These are phyloP conservation scores for Massariosphaeria phaeospora DNA, from an alignment of 495 filamentous ascomycete genomes.

Conservation along the genomic window DNA sequence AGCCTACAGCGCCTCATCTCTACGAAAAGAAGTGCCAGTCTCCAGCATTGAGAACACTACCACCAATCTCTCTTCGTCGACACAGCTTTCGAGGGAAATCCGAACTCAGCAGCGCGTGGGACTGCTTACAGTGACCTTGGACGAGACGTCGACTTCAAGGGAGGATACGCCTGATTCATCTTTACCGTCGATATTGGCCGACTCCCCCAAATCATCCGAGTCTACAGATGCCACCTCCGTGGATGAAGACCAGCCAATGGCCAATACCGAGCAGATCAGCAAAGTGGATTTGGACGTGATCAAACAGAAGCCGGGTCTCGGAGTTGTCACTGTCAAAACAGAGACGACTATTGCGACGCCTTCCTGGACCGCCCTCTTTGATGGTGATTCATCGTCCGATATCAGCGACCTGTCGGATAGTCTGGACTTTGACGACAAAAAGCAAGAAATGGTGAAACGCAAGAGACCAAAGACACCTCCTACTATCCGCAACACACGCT, in stretches of 20 bases:
- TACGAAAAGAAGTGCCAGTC: constrained; percentile 25
- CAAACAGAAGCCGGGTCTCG: not conserved
- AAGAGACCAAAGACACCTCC: constrained; percentile 18
- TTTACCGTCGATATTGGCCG: not conserved
- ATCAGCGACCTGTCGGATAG: constrained; percentile 23
- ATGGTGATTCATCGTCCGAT: constrained; percentile 24
- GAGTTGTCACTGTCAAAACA: not conserved
- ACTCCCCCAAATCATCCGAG: constrained; percentile 20
- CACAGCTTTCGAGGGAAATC: constrained; percentile 8
- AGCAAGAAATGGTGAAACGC: constrained; percentile 14
- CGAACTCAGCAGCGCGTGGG: constrained; percentile 28
- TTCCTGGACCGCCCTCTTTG: not conserved
- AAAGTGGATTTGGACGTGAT: constrained; percentile 9
- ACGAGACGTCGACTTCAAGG: constrained; percentile 16
- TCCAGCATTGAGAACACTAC: constrained; percentile 30
- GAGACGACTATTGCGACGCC: not conserved
- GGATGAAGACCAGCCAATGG: constrained; percentile 15
- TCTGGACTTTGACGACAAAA: constrained; percentile 23
- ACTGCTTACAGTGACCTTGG: constrained; percentile 16
- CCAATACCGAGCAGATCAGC: not conserved
- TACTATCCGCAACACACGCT: constrained; percentile 23
- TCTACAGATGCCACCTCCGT: constrained; percentile 30
- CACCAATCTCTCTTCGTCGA: constrained; percentile 13
- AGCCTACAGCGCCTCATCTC: constrained; percentile 20
- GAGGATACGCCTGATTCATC: constrained; percentile 17